A percentile compares a stretch with the other conserved stretches of the same genome.
Conservation (phyloP, 108 stramenopile species). For the Nannochloropsis gaditana region DNA sequence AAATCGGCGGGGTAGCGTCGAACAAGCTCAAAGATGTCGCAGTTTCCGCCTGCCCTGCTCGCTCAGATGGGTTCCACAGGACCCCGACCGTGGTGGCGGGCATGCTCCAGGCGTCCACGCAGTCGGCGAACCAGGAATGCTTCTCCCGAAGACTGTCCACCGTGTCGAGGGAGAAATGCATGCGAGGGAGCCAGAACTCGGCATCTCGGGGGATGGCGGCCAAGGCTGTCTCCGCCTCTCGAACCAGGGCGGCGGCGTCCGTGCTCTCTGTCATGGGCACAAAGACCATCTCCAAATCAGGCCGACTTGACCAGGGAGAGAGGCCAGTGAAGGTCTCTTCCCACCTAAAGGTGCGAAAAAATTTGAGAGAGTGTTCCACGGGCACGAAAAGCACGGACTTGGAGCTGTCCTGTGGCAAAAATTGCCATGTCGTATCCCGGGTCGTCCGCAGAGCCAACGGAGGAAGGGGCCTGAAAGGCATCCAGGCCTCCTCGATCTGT, state of each 20-base stretch:
- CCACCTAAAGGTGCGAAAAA: background rate
- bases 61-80: background rate
- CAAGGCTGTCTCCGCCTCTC: background rate
- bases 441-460: background rate
- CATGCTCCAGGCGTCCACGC: background rate
- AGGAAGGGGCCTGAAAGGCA: background rate
- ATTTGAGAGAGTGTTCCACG: background rate
- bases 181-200: constrained; percentile 16
- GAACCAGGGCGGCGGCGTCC: background rate
- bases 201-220: background rate
- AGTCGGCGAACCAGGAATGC: background rate
- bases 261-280: background rate
- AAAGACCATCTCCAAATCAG: background rate
- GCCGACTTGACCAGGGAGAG: constrained; percentile 1
- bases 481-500: background rate
- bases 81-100: background rate
- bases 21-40: background rate
- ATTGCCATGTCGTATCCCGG: background rate
- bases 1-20: constrained; percentile 10
- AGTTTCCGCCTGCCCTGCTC: background rate
- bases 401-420: background rate
- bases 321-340: background rate
- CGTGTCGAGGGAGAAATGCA: constrained; percentile 18
- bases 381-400: background rate
- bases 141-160: background rate